Base-by-base conservation (phyloP, 129 eudicot species). In the Artemisia tridentata region DNA sequence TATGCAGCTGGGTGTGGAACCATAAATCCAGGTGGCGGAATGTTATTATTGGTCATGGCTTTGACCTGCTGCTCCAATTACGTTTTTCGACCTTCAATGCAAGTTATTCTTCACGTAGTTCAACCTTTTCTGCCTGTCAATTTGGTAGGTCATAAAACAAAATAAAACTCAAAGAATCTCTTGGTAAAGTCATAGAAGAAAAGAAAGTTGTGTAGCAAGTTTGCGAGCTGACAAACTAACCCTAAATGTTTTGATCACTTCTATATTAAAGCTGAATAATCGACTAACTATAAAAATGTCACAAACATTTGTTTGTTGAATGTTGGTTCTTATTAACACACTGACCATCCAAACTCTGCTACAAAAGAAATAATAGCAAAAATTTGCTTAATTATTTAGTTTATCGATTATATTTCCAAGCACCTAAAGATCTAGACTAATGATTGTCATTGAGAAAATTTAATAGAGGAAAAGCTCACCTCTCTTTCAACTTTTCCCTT, bases 81-180 rank as follows among this genome's bases (percentile, higher is more conserved):
- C 34, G 78, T 76, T 84, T 92, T 25, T 86, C 98, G 6, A 86
- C 84, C 74, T 86, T 92, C 18, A 92, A 71, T 54, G 56, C 73
- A 23, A 79, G 52, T 74, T 92, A 88, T 86, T 92, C 98, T 75
- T 92, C 93, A 69, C 96, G 95, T 64, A 92, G 96, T 75, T 92
- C 98, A 52, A 85, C 86, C 86, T 86, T 92, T 79, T 92, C 98
- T 6, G 80, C 95, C 96, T 92, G 82, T 57, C 11, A 56, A 31
- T 76, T 76, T 76, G 8, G 15, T 14, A 68, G 19, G 63, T 75
- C 47, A 68, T 8, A 31, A n/a, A 2, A 13, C 1, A 62, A 31
- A 38, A n/a, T n/a, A n/a, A 27, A 59, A 3, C 48, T 55, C 16
- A 54, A n/a, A 25, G 13, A 21, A 46, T 27, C 4, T 19, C 6